phyloP scores from a whole-genome alignment of 2,329 filamentous ascomycete genomes.

The Alternaria sp. region DNA sequence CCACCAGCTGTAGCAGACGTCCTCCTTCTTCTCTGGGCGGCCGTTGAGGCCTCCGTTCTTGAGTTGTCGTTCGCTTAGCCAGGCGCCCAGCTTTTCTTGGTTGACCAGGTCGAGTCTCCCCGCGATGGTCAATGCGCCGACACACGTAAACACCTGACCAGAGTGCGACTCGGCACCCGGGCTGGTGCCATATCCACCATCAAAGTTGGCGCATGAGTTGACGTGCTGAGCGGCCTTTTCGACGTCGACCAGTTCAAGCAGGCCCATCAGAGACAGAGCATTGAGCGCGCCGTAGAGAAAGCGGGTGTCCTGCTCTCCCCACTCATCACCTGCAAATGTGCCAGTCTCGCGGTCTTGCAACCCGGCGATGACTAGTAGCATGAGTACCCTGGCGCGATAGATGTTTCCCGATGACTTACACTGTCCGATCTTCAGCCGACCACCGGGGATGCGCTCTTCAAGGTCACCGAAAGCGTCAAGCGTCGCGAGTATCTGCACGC shows the following conservation, averaged over 20 bases:
- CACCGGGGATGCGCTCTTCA: slow-evolving; percentile 71
- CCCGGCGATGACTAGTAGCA: slow-evolving; percentile 71
- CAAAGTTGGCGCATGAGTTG: slow-evolving; percentile 85
- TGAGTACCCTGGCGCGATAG: slow-evolving; percentile 32
- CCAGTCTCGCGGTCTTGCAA: slow-evolving; percentile 84
- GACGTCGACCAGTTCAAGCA: slow-evolving; percentile 78
- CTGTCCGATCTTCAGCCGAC: slow-evolving; percentile 76
- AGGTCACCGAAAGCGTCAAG: slow-evolving; percentile 85
- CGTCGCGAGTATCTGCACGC: slow-evolving; percentile 89
- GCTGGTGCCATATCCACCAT: slow-evolving; percentile 89
- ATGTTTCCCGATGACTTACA: slow-evolving; percentile 66
- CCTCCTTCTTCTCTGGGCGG: slow-evolving; percentile 91
- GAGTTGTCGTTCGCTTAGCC: slow-evolving; percentile 93
- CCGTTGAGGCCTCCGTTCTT: slow-evolving; percentile 90
- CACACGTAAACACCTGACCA: slow-evolving; percentile 94
- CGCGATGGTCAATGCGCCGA: slow-evolving; percentile 85
- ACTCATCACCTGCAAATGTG: slow-evolving; percentile 92
- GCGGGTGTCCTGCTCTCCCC: slow-evolving; percentile 94
- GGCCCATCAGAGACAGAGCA: slow-evolving; percentile 81
- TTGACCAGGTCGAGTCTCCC: slow-evolving; percentile 83
- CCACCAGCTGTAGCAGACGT: slow-evolving; percentile 99
- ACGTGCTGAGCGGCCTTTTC: slow-evolving; percentile 82
- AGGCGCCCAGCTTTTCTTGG: slow-evolving; percentile 80
- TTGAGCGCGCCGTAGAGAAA: slow-evolving; percentile 93
- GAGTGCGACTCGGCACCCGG: slow-evolving; percentile 94